Base-by-base conservation (phyloP, 345 rosid genomes). In the Gossypium arboreum region DNA sequence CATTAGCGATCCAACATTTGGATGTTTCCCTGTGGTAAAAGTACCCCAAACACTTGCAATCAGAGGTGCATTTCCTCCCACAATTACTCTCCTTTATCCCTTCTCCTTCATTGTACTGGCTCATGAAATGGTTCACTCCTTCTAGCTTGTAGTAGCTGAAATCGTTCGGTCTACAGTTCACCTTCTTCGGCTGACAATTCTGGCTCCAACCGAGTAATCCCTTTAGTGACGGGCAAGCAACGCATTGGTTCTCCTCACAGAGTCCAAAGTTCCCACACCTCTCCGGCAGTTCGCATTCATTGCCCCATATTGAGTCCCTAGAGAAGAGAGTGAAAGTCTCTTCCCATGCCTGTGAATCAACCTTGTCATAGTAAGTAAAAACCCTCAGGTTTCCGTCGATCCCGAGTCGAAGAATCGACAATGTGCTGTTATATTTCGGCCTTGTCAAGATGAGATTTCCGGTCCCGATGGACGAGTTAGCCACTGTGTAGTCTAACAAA, bases 41-140 rank as follows among this genome's bases (percentile, higher is more conserved):
- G 16, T 86, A 87, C 2, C 94, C 92, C 81, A 84, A 75, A 74
- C 91, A 88, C 75, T 82, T 90, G 61, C 94, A 90, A 76, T 87
- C 89, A 2, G 56, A 66, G 2, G 78, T 83, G 48, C 90, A 92
- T 76, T 86, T 87, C 2, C 60, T 83, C 7, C 84, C 83, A 63
- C 95, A 92, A 0, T 71, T 86, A 17, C 77, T 77, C 83, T 82
- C 81, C 68, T 78, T 84, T 17, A 79, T 77, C 13, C 84, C 87
- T 24, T 66, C 55, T 13, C 89, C 91, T 39, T 17, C 68, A 27
- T 78, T 85, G 63, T 84, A 86, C 81, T 81, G 85, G 67, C 81
- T 63, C 73, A 69, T 72, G 78, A 75, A 88, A 79, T 90, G 90
- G 18, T 86, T 85, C 22, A 88, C 90, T 12, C 88, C 87, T 41